A percentile compares a stretch with the other conserved stretches of the same genome.
Conservation (phyloP, 2,329 filamentous ascomycete species). For the Pseudogymnoascus sp. region DNA sequence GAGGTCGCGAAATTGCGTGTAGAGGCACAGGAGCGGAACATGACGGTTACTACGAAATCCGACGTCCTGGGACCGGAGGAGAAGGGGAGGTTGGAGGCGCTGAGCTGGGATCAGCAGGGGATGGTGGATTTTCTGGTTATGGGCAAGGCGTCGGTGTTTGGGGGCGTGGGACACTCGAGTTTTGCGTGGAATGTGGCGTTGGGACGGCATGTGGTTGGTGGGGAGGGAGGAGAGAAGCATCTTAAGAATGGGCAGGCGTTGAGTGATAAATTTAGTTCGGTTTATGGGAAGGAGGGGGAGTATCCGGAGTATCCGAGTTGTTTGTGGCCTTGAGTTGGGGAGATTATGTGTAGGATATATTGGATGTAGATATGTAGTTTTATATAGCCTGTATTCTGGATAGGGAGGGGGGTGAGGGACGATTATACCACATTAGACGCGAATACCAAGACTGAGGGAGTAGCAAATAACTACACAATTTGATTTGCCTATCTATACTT, state of each 20-base stretch:
- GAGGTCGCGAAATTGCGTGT: constrained; percentile 9
- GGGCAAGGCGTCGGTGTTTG: constrained; percentile 11
- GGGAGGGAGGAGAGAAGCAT: constrained; percentile 9
- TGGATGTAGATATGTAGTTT: neutral
- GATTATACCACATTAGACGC: neutral
- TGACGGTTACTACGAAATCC: constrained; percentile 13
- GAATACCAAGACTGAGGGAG: neutral
- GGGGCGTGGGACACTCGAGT: constrained; percentile 12
- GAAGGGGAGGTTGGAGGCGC: neutral
- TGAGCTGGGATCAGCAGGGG: constrained; percentile 15
- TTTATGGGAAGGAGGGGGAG: constrained; percentile 17
- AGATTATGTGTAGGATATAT: neutral
- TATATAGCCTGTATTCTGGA: neutral
- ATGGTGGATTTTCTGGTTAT: constrained; percentile 16
- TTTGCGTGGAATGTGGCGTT: constrained; percentile 17
- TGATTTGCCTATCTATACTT: neutral
- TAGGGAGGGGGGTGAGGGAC: neutral
- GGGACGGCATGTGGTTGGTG: constrained; percentile 18
- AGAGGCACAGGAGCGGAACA: constrained; percentile 7
- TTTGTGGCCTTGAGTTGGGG: constrained; percentile 19
- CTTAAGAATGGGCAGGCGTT: constrained; percentile 19
- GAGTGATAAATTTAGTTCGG: constrained; percentile 20
- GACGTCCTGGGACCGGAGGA: constrained; percentile 10
- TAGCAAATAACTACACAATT: neutral
- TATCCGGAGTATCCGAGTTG: constrained; percentile 20